Conservation (phyloP, 192 early-diverging fungal genomes). For the Backusella sp. region DNA sequence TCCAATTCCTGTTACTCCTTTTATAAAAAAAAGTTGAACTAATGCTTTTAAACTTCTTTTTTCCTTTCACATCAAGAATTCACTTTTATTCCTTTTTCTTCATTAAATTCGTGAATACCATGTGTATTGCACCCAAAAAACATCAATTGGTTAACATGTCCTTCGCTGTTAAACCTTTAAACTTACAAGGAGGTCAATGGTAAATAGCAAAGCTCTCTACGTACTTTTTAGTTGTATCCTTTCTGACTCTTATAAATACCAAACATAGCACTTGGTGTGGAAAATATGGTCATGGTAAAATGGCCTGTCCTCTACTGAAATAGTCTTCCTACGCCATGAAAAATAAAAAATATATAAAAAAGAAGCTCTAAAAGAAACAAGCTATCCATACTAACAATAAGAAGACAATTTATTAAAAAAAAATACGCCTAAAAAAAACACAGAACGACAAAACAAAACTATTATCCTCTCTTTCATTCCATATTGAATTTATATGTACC, state of each 20-base stretch:
- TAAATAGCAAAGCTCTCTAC: not conserved
- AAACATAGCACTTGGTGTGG: constrained; percentile 29
- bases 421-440: constrained; percentile 1
- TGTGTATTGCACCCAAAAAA: not conserved
- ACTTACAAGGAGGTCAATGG: constrained; percentile 34
- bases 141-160: not conserved
- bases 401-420: not conserved
- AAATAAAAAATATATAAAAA: not conserved
- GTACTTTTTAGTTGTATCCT: not conserved
- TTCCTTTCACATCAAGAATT: not conserved
- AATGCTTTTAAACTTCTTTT: not conserved
- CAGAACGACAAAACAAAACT: not conserved
- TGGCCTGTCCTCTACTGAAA: constrained; percentile 23
- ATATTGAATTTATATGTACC: not conserved
- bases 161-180: constrained; percentile 21
- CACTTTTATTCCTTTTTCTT: not conserved
- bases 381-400: not conserved
- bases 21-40: not conserved
- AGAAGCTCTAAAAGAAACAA: not conserved
- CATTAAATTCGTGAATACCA: not conserved
- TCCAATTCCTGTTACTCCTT: not conserved
- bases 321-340: not conserved
- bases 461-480: not conserved
- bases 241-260: not conserved
- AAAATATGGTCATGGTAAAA: constrained; percentile 28